A percentile compares a stretch with the other conserved stretches of the same genome.
Evolutionary conservation across 805 yeast genomes (phyloP).

Genomic region (Candida maesae): DNA sequence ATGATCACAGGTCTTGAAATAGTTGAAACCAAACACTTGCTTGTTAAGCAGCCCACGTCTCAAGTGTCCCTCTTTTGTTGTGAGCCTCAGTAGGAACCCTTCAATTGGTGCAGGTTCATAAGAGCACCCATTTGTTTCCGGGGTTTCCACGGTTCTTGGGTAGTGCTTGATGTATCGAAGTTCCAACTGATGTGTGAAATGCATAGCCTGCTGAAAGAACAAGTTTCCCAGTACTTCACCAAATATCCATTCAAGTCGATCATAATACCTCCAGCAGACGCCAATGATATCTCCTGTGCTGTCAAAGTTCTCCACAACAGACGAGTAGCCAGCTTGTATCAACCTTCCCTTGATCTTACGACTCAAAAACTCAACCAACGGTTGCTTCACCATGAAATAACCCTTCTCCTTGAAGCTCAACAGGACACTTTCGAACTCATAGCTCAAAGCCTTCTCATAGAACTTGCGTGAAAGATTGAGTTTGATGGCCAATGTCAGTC

Average conservation of each 20-base stretch:
- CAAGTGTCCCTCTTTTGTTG: conserved; percentile 45
- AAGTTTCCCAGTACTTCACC: conserved; percentile 41
- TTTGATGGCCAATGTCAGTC: conserved; percentile 24
- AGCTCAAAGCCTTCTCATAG: conserved; percentile 6
- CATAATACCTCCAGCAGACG: conserved; percentile 63
- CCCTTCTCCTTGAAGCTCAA: conserved; percentile 18
- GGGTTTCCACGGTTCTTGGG: conserved; percentile 29
- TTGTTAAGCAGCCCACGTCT: conserved; percentile 31
- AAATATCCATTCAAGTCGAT: conserved; percentile 67
- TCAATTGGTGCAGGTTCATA: conserved; percentile 73
- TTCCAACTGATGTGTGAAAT: conserved; percentile 53
- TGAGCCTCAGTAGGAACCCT: conserved; percentile 66
- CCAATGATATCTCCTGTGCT: conserved; percentile 37
- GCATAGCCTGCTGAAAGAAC: conserved; percentile 40
- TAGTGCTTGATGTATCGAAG: conserved; percentile 45
- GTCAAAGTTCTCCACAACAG: conserved; percentile 27
- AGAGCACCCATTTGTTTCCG: conserved; percentile 11
- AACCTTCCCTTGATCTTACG: conserved; percentile 35
- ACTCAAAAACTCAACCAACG: conserved; percentile 37
- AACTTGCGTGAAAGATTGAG: conserved; percentile 21
- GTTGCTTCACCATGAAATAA: conserved; percentile 24
- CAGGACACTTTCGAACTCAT: neutral
- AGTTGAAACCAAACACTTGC: conserved; percentile 50
- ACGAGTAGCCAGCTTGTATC: conserved; percentile 22
- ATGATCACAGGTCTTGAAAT: conserved; percentile 60